phyloP scores from a whole-genome alignment of 176 grass and related monocot genomes.

The Neostapfia colusana region DNA sequence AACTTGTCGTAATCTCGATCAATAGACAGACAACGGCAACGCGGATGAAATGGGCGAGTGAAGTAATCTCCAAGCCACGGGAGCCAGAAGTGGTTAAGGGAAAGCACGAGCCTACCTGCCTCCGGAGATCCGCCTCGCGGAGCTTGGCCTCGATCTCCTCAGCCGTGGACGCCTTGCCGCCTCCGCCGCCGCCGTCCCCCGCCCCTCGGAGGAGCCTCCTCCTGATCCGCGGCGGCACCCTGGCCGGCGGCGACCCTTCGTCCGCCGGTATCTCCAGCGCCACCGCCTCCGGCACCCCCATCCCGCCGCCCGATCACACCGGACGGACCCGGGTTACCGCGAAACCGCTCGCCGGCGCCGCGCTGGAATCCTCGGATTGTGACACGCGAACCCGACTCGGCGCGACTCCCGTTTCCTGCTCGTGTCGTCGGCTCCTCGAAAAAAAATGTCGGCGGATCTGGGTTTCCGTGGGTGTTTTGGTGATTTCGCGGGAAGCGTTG shows the following conservation, averaged over 20 bases:
- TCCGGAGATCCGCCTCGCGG: slow-evolving; percentile 61
- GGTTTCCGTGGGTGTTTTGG: not conserved
- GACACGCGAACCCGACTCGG: not conserved
- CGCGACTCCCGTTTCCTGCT: not conserved
- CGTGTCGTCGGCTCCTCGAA: not conserved
- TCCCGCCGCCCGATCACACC: slow-evolving; percentile 26
- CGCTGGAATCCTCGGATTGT: not conserved
- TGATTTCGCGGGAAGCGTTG: not conserved
- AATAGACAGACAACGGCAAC: too few relatives aligned
- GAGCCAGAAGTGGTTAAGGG: not conserved
- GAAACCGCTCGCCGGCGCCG: not conserved
- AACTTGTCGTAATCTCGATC: too few relatives aligned
- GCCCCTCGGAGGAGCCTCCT: slow-evolving; percentile 52
- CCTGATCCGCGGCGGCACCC: slow-evolving; percentile 73
- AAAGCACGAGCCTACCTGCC: slow-evolving; percentile 53
- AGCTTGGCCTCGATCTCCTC: slow-evolving; percentile 90
- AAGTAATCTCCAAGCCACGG: too few relatives aligned
- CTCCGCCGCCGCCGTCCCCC: not conserved
- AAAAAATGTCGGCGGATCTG: not conserved
- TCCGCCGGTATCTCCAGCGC: slow-evolving; percentile 62
- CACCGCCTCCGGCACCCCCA: slow-evolving; percentile 54
- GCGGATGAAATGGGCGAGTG: too few relatives aligned
- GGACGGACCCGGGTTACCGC: not conserved
- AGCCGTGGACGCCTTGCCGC: slow-evolving; percentile 43
- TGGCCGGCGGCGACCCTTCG: slow-evolving; percentile 41